A percentile compares a stretch with the other conserved stretches of the same genome.
These are phyloP conservation scores for Beauveria sp. DNA, from an alignment of 2,329 filamentous ascomycete genomes.

Conservation along the genomic window DNA sequence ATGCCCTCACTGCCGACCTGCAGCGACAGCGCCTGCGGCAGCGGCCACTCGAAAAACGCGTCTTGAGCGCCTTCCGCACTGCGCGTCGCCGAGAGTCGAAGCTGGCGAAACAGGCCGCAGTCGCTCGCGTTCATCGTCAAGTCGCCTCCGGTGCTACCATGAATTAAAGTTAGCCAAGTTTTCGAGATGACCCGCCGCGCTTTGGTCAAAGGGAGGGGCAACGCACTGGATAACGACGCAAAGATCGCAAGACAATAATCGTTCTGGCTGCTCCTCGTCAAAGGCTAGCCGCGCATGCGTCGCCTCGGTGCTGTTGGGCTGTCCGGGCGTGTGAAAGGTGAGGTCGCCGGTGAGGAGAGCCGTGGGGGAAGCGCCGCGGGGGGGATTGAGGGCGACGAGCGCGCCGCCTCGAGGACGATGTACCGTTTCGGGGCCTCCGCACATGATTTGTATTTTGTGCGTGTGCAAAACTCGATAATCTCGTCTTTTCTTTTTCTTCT, in stretches of 20 bases:
- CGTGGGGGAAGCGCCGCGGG: slow-evolving; percentile 9
- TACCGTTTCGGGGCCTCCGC: slow-evolving; percentile 32
- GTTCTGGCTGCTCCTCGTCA: slow-evolving; percentile 16
- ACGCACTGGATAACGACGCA: slow-evolving; percentile 37
- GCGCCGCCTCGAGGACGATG: slow-evolving; percentile 37
- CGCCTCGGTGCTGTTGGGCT: slow-evolving; percentile 28
- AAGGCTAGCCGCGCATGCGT: slow-evolving; percentile 37
- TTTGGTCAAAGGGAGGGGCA: neutral
- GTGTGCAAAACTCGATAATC: neutral
- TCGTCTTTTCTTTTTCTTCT: neutral
- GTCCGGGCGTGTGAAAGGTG: slow-evolving; percentile 35
- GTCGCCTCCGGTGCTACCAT: slow-evolving; percentile 32
- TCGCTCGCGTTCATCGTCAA: slow-evolving; percentile 31
- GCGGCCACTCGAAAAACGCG: slow-evolving; percentile 22
- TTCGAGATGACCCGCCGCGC: no score
- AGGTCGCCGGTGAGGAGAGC: slow-evolving; percentile 27
- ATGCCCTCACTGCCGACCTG: slow-evolving; percentile 39
- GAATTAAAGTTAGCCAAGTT: neutral
- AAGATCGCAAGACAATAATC: slow-evolving; percentile 18
- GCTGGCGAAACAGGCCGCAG: slow-evolving; percentile 35
- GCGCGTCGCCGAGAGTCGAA: slow-evolving; percentile 20
- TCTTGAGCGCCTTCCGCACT: neutral
- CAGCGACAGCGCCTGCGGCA: slow-evolving; percentile 33
- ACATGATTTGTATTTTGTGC: slow-evolving; percentile 27
- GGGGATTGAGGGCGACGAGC: slow-evolving; percentile 34